Evolutionary conservation across 2,329 filamentous ascomycete species (phyloP).

Genomic region (Aspergillus sp.): DNA sequence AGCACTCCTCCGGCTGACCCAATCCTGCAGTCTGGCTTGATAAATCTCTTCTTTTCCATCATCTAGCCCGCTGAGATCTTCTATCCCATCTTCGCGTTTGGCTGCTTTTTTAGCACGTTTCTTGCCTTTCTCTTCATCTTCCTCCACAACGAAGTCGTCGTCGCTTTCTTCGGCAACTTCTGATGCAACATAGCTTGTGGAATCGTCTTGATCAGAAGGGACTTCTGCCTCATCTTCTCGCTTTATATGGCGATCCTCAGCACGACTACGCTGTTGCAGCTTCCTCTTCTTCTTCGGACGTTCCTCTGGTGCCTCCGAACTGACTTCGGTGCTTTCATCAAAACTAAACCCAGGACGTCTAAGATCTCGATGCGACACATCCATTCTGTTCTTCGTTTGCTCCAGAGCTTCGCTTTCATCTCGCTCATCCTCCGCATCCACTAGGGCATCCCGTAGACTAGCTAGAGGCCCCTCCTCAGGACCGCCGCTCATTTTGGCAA

Average conservation of each 20-base stretch:
- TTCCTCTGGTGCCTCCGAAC: conserved; percentile 12
- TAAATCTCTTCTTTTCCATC: conserved; percentile 85
- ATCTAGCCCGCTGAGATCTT: conserved; percentile 63
- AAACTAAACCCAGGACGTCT: conserved; percentile 66
- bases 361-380: conserved; percentile 64
- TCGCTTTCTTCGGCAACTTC: conserved; percentile 28
- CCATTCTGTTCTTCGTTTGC: conserved; percentile 30
- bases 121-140: conserved; percentile 22
- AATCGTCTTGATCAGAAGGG: conserved; percentile 27
- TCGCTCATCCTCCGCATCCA: conserved; percentile 71
- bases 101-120: conserved; percentile 13
- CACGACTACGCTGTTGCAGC: conserved; percentile 9
- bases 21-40: conserved; percentile 64
- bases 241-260: neutral
- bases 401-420: conserved; percentile 46
- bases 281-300: conserved; percentile 32
- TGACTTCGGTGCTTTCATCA: conserved; percentile 32
- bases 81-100: conserved; percentile 36
- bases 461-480: conserved; percentile 54
- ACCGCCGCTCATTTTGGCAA: conserved; percentile 67
- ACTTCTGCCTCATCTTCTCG: conserved; percentile 6
- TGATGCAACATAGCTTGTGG: conserved; percentile 27
- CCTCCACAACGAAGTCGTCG: conserved; percentile 27
- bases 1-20: conserved; percentile 59
- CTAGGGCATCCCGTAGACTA: conserved; percentile 66